Conservation (phyloP, 2,329 filamentous ascomycete genomes). For the Pseudopithomyces maydicus region DNA sequence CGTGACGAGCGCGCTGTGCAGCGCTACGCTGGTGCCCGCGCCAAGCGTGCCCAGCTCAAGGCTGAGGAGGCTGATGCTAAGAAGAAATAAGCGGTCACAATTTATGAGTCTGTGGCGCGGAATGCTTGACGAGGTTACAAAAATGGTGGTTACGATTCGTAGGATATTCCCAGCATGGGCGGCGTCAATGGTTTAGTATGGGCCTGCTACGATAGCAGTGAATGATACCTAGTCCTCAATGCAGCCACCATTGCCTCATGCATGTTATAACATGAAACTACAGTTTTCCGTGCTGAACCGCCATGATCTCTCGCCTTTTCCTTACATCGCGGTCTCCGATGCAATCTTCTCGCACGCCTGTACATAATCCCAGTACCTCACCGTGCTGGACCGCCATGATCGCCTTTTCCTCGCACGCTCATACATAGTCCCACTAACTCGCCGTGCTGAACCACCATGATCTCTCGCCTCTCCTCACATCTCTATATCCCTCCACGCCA, state of each 20-base stretch:
- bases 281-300: background rate
- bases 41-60: conserved; percentile 92
- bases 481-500: conserved; percentile 22
- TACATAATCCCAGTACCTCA: conserved; percentile 38
- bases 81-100: conserved; percentile 72
- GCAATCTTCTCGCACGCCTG: conserved; percentile 45
- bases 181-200: conserved; percentile 46
- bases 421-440: too few relatives aligned
- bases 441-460: background rate
- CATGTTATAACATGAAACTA: background rate
- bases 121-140: conserved; percentile 37
- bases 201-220: conserved; percentile 37
- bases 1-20: conserved; percentile 83
- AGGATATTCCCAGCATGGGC: conserved; percentile 42
- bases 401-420: too few relatives aligned
- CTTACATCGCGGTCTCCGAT: conserved; percentile 16
- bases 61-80: conserved; percentile 76
- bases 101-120: conserved; percentile 26
- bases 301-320: background rate
- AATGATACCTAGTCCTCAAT: conserved; percentile 47
- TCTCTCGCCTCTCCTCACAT: background rate
- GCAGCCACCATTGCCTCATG: conserved; percentile 32
- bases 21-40: conserved; percentile 79
- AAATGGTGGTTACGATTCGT: conserved; percentile 37
- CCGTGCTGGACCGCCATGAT: too few relatives aligned